These are phyloP conservation scores for Talaromyces trachyspermus DNA, from an alignment of 495 filamentous ascomycete species.

Conservation along the genomic window DNA sequence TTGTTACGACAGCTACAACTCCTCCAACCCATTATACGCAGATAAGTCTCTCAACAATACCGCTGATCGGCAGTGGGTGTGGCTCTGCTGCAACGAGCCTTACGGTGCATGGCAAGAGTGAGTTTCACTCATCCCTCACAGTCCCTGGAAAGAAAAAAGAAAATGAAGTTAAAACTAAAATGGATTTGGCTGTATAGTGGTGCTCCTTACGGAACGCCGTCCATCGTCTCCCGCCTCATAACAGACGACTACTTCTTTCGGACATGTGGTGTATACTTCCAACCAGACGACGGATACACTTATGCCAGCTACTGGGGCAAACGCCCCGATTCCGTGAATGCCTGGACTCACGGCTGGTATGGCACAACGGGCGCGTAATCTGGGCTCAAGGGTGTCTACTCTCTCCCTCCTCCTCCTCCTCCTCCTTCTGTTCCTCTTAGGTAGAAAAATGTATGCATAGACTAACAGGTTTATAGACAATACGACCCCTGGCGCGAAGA, in stretches of 20 bases:
- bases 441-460: neutral
- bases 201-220: slow-evolving; percentile 33
- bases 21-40: slow-evolving; percentile 48
- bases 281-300: slow-evolving; percentile 38
- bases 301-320: slow-evolving; percentile 45
- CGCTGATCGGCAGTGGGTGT: slow-evolving; percentile 54
- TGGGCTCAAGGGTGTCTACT: slow-evolving; percentile 50
- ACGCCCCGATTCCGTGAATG: slow-evolving; percentile 49
- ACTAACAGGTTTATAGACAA: slow-evolving; percentile 27
- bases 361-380: slow-evolving; percentile 48
- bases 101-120: slow-evolving; percentile 54
- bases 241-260: slow-evolving; percentile 49
- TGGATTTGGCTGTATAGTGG: slow-evolving; percentile 23
- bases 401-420: neutral
- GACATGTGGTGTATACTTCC: slow-evolving; percentile 56
- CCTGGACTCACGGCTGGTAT: slow-evolving; percentile 52
- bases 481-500: slow-evolving; percentile 54
- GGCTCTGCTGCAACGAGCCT: slow-evolving; percentile 62
- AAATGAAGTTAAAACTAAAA: neutral
- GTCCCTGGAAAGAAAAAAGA: neutral
- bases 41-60: slow-evolving; percentile 45
- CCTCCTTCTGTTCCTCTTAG: slow-evolving; percentile 2
- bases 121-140: slow-evolving; percentile 8
- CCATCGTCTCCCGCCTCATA: slow-evolving; percentile 52
- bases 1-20: slow-evolving; percentile 53